Evolutionary conservation across 2,329 filamentous ascomycete genomes (phyloP).

Genomic region (Aspergillus thermomutatus): DNA sequence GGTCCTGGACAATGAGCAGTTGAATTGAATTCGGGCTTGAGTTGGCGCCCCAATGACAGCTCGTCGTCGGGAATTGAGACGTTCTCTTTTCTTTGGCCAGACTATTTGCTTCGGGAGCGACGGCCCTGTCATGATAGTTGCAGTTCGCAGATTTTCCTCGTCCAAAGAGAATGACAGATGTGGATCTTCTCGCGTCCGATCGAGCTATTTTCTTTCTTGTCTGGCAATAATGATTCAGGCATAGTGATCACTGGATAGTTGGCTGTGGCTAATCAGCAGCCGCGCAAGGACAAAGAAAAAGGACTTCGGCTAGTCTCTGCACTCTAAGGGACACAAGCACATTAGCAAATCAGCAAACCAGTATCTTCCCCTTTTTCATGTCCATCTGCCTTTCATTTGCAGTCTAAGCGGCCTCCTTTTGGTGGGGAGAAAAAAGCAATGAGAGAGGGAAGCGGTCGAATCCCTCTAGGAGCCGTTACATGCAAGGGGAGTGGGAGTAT

Average conservation of each 20-base stretch:
- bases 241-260: neutral
- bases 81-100: conserved; percentile 1
- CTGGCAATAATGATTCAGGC: neutral
- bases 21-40: conserved; percentile 7
- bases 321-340: neutral
- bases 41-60: conserved; percentile 10
- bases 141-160: neutral
- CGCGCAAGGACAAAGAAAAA: neutral
- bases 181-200: neutral
- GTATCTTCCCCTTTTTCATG: neutral
- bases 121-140: neutral
- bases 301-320: neutral
- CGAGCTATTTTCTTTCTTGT: neutral
- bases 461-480: neutral
- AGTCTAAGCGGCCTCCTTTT: neutral
- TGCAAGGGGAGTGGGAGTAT: neutral
- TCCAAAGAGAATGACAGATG: neutral
- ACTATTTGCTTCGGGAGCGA: conserved; percentile 8
- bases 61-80: neutral
- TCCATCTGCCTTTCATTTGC: neutral
- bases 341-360: neutral
- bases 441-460: neutral
- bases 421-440: neutral
- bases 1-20: conserved; percentile 4
- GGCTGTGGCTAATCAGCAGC: neutral